Conservation (phyloP, 331 rosid genomes). For the Rhamnella rubrinervis region DNA sequence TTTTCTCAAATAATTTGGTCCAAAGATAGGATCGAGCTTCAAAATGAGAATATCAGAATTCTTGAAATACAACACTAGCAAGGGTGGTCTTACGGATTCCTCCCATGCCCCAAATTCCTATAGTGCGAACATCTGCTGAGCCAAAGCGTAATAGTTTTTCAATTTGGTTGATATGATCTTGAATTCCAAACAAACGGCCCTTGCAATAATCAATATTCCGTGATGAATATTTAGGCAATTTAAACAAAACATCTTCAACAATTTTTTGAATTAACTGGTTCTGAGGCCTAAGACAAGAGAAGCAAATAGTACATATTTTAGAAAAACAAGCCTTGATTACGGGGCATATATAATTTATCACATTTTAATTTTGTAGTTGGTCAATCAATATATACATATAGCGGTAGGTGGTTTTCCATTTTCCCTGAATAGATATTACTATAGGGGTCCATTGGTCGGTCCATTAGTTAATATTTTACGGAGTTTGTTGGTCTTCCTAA, state of each 20-base stretch:
- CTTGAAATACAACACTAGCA: neutral
- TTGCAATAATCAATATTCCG: neutral
- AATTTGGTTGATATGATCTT: neutral
- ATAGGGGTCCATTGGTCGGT: too few species aligned
- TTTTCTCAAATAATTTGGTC: neutral
- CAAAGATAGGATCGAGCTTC: slow-evolving; percentile 2
- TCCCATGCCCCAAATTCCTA: slow-evolving; percentile 11
- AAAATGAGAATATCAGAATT: neutral
- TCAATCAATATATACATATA: too few species aligned
- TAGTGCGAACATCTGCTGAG: neutral
- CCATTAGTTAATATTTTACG: too few species aligned
- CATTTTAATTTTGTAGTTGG: too few species aligned
- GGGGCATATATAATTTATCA: too few species aligned
- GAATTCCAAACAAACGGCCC: neutral
- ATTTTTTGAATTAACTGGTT: neutral
- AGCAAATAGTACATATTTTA: neutral
- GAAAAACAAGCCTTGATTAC: too few species aligned
- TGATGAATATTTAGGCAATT: neutral
- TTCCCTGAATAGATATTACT: too few species aligned
- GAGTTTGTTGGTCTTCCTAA: too few species aligned
- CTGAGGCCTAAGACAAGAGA: neutral
- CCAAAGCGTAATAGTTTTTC: neutral
- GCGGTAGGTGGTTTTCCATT: too few species aligned
- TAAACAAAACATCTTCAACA: neutral
- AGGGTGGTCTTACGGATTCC: slow-evolving; percentile 9